Base-by-base conservation (phyloP, 148 eudicot species). In the Hydrangea macrophylla region DNA sequence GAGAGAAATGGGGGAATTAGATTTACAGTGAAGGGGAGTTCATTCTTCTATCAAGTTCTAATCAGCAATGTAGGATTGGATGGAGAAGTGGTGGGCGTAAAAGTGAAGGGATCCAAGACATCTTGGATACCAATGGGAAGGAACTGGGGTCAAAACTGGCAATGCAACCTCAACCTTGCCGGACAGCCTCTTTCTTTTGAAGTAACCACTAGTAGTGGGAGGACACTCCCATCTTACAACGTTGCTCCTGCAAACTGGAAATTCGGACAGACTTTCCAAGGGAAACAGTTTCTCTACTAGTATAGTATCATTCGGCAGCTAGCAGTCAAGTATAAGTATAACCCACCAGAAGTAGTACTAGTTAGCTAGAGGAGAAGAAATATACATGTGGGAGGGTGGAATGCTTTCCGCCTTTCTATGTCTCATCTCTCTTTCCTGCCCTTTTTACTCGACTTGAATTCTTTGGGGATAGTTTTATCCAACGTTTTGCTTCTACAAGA, bases 121-220 rank as follows among this genome's bases (percentile, higher is more conserved):
- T 86, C 88, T 23, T 89, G 96, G 96, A 83, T 85, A 51, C 79
- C 86, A 4, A 86, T 89, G 92, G 86, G 83, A 40, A 79, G 96
- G 79, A 84, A 89, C 70, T 89, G 96, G 96, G 96, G 96, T 8
- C 96, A 89, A 26, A 80, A 75, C 51, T 89, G 96, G 96, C 84
- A 86, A 33, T 75, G 75, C 51, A 82, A 73, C 63, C 67, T 84
- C 62, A 74, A 89, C 64, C 84, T 89, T 45, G 77, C 75, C 36
- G 87, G 89, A 1, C 96, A 89, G 70, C 75, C 89, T 1, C 27
- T 89, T 17, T 89, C 96, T 3, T 86, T 89, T 7, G 96, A 89
- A 76, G 87, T 89, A 0, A 85, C 80, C 11, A 78, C 79, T 7
- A 78, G 92, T 72, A 73, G 66, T 27, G 81, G 84, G 28, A 79